Percentiles rank a stretch among this genome's conserved stretches.
phyloP scores from a whole-genome alignment of 2,329 filamentous ascomycete genomes.

The Botrytis galanthina region DNA sequence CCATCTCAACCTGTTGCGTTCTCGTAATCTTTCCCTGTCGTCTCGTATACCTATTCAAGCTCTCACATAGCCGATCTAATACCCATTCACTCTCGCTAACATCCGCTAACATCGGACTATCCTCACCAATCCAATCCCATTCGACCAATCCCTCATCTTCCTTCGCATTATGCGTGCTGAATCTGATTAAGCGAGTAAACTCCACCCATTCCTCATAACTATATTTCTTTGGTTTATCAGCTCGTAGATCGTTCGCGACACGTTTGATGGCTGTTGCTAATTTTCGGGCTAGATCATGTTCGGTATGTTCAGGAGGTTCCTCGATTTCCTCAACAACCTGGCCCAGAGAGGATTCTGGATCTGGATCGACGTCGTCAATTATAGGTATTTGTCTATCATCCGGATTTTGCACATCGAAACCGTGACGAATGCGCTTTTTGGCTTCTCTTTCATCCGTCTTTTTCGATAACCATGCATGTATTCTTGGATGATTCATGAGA shows the following conservation, averaged over 20 bases:
- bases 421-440: constrained; percentile 43
- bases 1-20: background rate
- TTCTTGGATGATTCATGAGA: constrained; percentile 47
- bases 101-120: constrained; percentile 64
- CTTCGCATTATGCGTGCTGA: constrained; percentile 42
- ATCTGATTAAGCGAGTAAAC: constrained; percentile 61
- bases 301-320: constrained; percentile 37
- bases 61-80: constrained; percentile 63
- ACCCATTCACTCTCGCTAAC: constrained; percentile 66
- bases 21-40: constrained; percentile 33
- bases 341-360: constrained; percentile 16
- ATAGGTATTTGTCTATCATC: constrained; percentile 34
- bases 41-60: constrained; percentile 47
- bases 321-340: constrained; percentile 40
- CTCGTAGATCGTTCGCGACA: constrained; percentile 53
- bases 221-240: constrained; percentile 51
- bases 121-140: constrained; percentile 72
- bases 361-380: background rate
- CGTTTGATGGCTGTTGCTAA: constrained; percentile 56
- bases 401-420: constrained; percentile 37
- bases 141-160: constrained; percentile 58
- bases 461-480: constrained; percentile 41
- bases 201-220: constrained; percentile 68
- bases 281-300: constrained; percentile 52
- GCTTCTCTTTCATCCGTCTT: constrained; percentile 43